phyloP scores from a whole-genome alignment of 116 monocot species.

The Posidonia oceanica region DNA sequence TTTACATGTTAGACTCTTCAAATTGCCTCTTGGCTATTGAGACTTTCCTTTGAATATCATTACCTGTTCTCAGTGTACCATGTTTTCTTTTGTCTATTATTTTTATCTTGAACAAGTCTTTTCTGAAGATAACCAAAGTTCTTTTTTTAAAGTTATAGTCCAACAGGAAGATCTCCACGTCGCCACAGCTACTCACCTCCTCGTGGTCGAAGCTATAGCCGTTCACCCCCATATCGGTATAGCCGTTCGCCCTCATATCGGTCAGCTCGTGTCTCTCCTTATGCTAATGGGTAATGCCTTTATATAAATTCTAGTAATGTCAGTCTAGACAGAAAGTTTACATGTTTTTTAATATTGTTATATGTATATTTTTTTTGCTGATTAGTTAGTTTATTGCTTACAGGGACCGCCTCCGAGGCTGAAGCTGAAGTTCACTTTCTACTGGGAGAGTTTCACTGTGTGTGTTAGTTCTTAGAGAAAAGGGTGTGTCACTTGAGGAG shows the following conservation, averaged over 20 bases:
- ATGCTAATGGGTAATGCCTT: slow-evolving; percentile 51
- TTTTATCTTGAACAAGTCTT: background rate
- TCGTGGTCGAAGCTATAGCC: slow-evolving; percentile 16
- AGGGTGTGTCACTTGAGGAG: background rate
- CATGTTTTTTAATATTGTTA: background rate
- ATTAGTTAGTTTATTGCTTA: background rate
- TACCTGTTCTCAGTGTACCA: background rate
- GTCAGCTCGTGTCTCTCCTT: slow-evolving; percentile 20
- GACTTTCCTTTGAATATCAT: too few species aligned
- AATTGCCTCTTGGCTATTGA: too few species aligned
- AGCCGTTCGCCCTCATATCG: slow-evolving; percentile 31
- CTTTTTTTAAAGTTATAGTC: slow-evolving; percentile 4
- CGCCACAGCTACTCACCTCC: slow-evolving; percentile 14
- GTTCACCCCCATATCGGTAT: slow-evolving; percentile 26
- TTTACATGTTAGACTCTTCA: too few species aligned
- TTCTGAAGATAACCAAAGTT: background rate
- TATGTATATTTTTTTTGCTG: background rate
- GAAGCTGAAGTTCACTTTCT: slow-evolving; percentile 15
- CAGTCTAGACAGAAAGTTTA: too few species aligned
- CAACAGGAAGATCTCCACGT: slow-evolving; percentile 14
- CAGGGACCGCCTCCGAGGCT: slow-evolving; percentile 27
- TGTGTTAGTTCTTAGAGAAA: background rate
- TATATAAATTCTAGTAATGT: background rate
- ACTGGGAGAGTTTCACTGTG: background rate
- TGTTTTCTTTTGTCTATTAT: background rate